A percentile compares a stretch with the other conserved stretches of the same genome.
phyloP scores from a whole-genome alignment of 2,329 filamentous ascomycete genomes.

The Berkeleyomyces rouxiae region DNA sequence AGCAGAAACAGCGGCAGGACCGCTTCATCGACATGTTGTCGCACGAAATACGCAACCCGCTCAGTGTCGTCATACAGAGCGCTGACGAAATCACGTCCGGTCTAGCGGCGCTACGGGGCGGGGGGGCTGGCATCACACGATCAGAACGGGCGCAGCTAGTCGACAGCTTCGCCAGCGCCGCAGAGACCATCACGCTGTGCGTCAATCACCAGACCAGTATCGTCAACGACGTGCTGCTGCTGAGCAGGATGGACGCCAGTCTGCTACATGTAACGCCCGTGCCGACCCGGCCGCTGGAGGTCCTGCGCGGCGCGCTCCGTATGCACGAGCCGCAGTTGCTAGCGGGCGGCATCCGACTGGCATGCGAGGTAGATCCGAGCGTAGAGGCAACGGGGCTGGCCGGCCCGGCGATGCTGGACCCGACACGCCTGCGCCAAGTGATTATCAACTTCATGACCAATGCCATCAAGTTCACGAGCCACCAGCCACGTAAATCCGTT shows the following conservation, averaged over 20 bases:
- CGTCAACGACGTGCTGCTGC: conserved; percentile 48
- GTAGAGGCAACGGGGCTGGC: conserved; percentile 48
- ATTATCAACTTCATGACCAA: conserved; percentile 61
- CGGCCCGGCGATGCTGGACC: conserved; percentile 49
- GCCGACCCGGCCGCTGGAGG: conserved; percentile 48
- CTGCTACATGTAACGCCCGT: conserved; percentile 54
- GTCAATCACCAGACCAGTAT: conserved; percentile 63
- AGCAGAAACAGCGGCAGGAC: conserved; percentile 56
- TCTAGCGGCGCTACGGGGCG: conserved; percentile 27
- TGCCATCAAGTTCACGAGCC: conserved; percentile 48
- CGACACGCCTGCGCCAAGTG: conserved; percentile 56
- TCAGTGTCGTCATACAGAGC: conserved; percentile 59
- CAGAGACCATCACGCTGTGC: conserved; percentile 68
- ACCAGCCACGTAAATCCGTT: conserved; percentile 41
- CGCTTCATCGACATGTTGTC: conserved; percentile 61
- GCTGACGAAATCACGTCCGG: conserved; percentile 51
- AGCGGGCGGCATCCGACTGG: conserved; percentile 54
- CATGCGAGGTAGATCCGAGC: conserved; percentile 50
- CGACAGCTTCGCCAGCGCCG: conserved; percentile 49
- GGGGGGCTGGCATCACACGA: conserved; percentile 21
- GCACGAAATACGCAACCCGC: conserved; percentile 62
- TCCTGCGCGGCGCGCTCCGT: conserved; percentile 53
- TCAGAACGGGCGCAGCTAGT: conserved; percentile 30
- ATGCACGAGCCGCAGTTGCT: conserved; percentile 66
- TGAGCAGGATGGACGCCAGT: conserved; percentile 55